Base-by-base conservation (phyloP, 768 basidiomycete species). In the Boletus rubescentipes region DNA sequence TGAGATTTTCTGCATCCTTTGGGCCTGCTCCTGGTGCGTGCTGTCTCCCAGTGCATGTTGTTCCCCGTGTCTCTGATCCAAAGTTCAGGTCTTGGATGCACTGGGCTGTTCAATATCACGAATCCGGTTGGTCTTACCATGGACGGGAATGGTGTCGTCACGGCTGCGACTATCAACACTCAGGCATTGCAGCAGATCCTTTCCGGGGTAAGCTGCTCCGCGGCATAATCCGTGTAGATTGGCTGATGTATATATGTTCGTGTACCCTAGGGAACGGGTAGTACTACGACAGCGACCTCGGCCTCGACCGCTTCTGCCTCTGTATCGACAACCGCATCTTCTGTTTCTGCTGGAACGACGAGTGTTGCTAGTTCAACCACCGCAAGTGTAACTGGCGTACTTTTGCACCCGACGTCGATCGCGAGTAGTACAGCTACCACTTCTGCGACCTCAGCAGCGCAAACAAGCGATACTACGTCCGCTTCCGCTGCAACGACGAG, bases 111-210 rank as follows among this genome's bases (percentile, higher is more conserved):
- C 16, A 68, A 66, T 6, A 53, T 68, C 4, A 31, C 26, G 4
- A 68, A 67, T 30, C 66, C 65, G 3, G 65, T 67, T 2, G 39
- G 0, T 10, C 61, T 67, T 16, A 66, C 64, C 20, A 66, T 47
- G 47, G 60, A 66, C n/a, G 62, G 62, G 15, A 64, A 68, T 21
- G 65, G 59, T 12, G 34, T 67, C 23, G 61, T 67, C 16, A 68
- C 66, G 0, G 61, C 64, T n/a, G 65, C 65, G 4, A 61, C 59
- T 29, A 58, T 67, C 23, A 61, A 68, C 16, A 54, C 48, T 3
- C 59, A 68, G 18, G 10, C 8, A 9, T 46, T 67, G 31, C 53
- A 67, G 26, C 58, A 64, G 36, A 63, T 66, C 15, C 44, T 63
- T 3, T 4, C 21, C 0, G 57, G 53, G 44, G 62, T 63, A 36